Evolutionary conservation across 257 asterid species (phyloP).

Genomic region (Solanum bulbocastanum): DNA sequence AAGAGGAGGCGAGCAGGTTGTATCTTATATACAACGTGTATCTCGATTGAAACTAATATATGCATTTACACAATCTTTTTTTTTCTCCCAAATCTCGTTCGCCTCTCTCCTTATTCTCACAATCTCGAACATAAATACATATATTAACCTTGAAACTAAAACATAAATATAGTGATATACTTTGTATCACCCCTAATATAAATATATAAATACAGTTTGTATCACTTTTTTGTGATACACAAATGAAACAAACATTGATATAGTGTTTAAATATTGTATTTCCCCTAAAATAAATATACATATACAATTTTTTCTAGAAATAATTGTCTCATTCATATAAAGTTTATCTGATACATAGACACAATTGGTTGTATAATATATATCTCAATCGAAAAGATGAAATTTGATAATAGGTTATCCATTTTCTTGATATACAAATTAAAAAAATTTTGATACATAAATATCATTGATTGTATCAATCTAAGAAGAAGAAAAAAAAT

Average conservation of each 20-base stretch:
- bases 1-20: not conserved
- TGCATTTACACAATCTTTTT: not conserved
- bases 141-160: not conserved
- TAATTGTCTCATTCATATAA: no score
- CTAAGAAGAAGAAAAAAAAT: not conserved
- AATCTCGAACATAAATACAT: not conserved
- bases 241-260: not conserved
- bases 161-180: not conserved
- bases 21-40: not conserved
- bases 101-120: not conserved
- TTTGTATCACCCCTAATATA: not conserved
- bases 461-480: no score
- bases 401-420: no score
- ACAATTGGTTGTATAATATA: no score
- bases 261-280: not conserved
- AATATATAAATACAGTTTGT: no score
- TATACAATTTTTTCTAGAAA: no score
- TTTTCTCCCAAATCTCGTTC: not conserved
- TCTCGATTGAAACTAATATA: no score
- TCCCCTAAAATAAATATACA: not conserved
- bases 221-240: not conserved
- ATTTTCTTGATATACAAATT: not conserved
- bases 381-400: no score
- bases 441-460: not conserved
- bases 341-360: no score